Evolutionary conservation across 2,329 filamentous ascomycete species (phyloP), one percentile per base, ranked within the genome.

Genomic region (Xylariaceae sp.): DNA sequence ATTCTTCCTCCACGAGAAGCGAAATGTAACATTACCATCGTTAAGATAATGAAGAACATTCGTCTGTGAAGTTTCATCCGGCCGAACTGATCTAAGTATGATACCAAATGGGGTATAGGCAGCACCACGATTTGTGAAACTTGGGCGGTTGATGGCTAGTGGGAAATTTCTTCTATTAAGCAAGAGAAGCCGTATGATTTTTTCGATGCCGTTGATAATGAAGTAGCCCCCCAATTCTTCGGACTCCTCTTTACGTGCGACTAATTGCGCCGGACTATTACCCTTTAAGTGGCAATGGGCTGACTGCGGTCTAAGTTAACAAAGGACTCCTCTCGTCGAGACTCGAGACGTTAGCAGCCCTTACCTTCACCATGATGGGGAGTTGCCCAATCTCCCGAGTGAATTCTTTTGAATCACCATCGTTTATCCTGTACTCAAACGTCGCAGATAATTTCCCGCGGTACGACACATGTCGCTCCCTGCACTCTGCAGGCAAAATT

Each of bases 141-240:
- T 96, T 47, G 89, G 88, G 71, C 95, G 90, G 66, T 91, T 85
- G 73, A 98, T 97, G 45, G 93, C 93, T 85, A 97, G 90, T 48
- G 95, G 93, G 70, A 91, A 97, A 74, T 99, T 99, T 69, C 95
- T 84, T 74, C 91, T 86, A 71, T 92, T 91, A 60, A 98, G 85
- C 62, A 96, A 88, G 60, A 99, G 81, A 79, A 98, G 87, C 70
- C 95, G 91, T 67, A 98, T 92, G 55, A 98, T 85, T 78, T 97
- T 98, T 74, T 99, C 95, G 69, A 93, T 96, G 63, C 95, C 95
- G 73, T 99, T 99, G 68, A 99, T 90, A 67, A 99, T 87, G 71
- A 98, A 99, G 74, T 98, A 99, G 44, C 95, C 95, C 40, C 95
- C 95, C 29, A 98, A 77, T 74, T 99, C 95, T 74, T 99, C 95